These are phyloP conservation scores for Chrysoporthe puriensis DNA, from an alignment of 2,329 filamentous ascomycete genomes.

Conservation along the genomic window DNA sequence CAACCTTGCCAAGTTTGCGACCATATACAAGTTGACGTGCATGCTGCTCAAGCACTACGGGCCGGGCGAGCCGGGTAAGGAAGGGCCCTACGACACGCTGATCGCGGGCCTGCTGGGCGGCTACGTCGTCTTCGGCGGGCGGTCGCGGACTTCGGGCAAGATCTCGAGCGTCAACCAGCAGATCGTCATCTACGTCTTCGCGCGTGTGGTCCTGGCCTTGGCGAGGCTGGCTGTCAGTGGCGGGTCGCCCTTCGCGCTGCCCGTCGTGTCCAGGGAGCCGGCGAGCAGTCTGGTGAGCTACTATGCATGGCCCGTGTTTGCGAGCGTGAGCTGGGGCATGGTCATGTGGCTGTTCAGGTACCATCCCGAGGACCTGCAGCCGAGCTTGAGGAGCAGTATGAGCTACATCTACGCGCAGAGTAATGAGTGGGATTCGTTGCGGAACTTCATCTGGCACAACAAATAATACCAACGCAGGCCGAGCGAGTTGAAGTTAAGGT, in stretches of 20 bases:
- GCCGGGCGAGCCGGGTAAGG: conserved; percentile 58
- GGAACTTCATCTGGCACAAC: conserved; percentile 87
- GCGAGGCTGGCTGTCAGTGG: conserved; percentile 81
- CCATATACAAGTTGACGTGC: conserved; percentile 86
- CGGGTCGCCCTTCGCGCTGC: conserved; percentile 48
- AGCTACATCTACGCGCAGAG: conserved; percentile 93
- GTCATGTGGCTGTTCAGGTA: conserved; percentile 96
- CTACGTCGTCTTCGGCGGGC: conserved; percentile 85
- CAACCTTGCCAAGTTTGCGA: conserved; percentile 89
- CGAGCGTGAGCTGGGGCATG: conserved; percentile 84
- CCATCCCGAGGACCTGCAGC: conserved; percentile 89
- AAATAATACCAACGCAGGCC: conserved; percentile 45
- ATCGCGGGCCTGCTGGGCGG: conserved; percentile 86
- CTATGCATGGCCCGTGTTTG: conserved; percentile 92
- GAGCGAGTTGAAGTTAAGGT: too few relatives aligned
- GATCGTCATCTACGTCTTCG: conserved; percentile 98
- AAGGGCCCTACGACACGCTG: conserved; percentile 80
- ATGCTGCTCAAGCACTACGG: conserved; percentile 70
- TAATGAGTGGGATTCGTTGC: conserved; percentile 84
- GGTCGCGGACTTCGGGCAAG: conserved; percentile 64
- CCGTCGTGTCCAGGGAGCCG: conserved; percentile 53
- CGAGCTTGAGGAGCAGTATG: conserved; percentile 93
- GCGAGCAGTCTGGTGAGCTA: conserved; percentile 57
- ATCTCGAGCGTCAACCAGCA: conserved; percentile 88
- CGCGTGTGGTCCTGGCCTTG: conserved; percentile 81